phyloP scores from a whole-genome alignment of 345 rosid species.

The Pistacia vera region DNA sequence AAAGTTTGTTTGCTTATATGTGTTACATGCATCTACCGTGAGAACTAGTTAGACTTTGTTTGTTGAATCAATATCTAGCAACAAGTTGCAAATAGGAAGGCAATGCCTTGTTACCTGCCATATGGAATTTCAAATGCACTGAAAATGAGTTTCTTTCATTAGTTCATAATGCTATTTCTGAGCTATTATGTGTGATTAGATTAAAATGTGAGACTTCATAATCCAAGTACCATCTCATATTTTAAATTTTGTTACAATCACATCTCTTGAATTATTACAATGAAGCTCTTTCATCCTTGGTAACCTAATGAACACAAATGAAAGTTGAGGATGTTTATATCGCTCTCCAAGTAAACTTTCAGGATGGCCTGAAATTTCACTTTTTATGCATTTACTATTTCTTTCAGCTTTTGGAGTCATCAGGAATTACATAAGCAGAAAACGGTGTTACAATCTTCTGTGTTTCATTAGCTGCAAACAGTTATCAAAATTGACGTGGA shows the following conservation, averaged over 20 bases:
- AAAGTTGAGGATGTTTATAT: not conserved
- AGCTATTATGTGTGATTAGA: not conserved
- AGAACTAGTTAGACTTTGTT: no score
- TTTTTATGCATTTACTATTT: constrained; percentile 15
- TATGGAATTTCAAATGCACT: no score
- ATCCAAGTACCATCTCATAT: not conserved
- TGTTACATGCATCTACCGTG: no score
- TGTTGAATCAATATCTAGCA: no score
- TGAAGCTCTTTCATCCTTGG: not conserved
- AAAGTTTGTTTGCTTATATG: no score
- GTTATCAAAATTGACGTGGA: not conserved
- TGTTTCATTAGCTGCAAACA: constrained; percentile 3
- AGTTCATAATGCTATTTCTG: not conserved
- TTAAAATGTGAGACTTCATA: not conserved
- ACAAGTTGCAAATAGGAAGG: no score
- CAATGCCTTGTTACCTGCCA: no score
- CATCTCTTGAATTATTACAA: not conserved
- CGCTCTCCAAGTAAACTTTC: not conserved
- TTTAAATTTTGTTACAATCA: not conserved
- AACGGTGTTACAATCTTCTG: constrained; percentile 51
- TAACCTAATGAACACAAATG: not conserved
- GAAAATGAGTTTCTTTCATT: not conserved
- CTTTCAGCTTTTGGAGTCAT: constrained; percentile 88
- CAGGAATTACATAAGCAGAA: constrained; percentile 74
- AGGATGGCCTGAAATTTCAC: constrained; percentile 16